Base-by-base conservation (phyloP, 2,329 filamentous ascomycete genomes). In the Calonectria multiphialidica region DNA sequence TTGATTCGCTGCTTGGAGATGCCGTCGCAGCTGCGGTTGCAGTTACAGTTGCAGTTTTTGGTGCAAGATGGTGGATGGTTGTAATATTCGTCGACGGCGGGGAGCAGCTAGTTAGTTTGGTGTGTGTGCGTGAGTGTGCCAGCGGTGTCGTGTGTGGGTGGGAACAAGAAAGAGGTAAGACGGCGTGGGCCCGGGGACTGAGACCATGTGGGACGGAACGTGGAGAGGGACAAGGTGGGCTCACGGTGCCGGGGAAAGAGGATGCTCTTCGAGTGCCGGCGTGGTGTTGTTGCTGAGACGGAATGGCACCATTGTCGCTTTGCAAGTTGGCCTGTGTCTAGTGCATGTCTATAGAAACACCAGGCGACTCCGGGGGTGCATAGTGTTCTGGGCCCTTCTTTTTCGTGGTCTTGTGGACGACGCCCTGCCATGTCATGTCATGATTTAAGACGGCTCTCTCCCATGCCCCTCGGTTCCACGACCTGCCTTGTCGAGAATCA, bases 271-370 rank as follows among this genome's bases (percentile, higher is more conserved):
- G 55, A 69, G 71, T 77, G 75, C 73, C 74, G 66, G 70, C 53
- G 77, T 76, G 76, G 74, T 78, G 76, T 76, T 77, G 77, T 76
- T 75, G 72, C 76, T 68, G 69, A 42, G 23, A 59, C 66, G 67
- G 18, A 53, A 67, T 79, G 77, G 77, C 71, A 75, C 75, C 76
- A 78, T 77, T 55, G 57, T 28, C 47, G 62, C 69, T 28, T 50
- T 67, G 37, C 23, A 33, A 68, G 45, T 28, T 18, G 35, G 53
- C 21, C 21, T 37, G 12, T 25, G 10, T 40, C 53, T 30, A 16
- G 53, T 37, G 30, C 21, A 23, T 37, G 33, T 23, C 53, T 28
- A 23, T 37, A 40, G n/a, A 44, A 63, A 23, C 57, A 15, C 30
- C 45, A 40, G 57, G 42, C 57, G 40, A 62, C 40, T 15, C 21